These are phyloP conservation scores for Eragrostis curvula DNA, from an alignment of 176 grass and related monocot genomes.

Conservation along the genomic window DNA sequence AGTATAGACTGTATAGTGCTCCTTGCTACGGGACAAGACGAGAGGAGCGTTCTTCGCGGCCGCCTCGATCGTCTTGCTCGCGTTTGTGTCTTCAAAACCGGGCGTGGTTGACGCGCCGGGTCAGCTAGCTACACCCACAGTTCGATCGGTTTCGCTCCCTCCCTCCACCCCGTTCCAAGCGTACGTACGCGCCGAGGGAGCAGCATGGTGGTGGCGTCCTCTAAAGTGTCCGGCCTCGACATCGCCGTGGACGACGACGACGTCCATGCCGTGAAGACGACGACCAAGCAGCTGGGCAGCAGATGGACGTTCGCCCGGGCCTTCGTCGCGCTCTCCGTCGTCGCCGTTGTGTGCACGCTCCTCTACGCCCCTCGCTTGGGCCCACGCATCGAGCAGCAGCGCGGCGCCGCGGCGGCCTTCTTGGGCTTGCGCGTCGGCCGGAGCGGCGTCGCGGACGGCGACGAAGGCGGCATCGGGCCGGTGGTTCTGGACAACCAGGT, in stretches of 20 bases:
- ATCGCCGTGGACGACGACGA: conserved; percentile 30
- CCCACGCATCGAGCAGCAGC: neutral
- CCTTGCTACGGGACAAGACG: too few species aligned
- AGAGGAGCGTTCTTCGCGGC: too few species aligned
- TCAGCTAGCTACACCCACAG: too few species aligned
- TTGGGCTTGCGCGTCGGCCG: conserved; percentile 48
- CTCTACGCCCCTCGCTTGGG: conserved; percentile 48
- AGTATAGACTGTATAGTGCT: too few species aligned
- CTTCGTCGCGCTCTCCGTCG: conserved; percentile 47
- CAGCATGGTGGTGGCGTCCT: conserved; percentile 1
- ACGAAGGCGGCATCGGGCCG: neutral
- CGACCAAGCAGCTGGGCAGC: neutral
- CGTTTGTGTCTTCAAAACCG: neutral
- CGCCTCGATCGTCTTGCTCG: neutral
- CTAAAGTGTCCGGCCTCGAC: neutral
- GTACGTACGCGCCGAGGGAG: too few species aligned
- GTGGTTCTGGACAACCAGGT: conserved; percentile 58
- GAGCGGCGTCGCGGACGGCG: conserved; percentile 59
- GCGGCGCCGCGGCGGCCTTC: neutral
- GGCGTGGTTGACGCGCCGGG: neutral
- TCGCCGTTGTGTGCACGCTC: conserved; percentile 45
- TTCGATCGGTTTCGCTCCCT: too few species aligned
- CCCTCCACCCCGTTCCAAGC: too few species aligned
- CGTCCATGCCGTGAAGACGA: neutral
- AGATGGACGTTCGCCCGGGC: conserved; percentile 30